Conservation (phyloP, 805 yeast genomes). For the Komagataella mondaviorum region DNA sequence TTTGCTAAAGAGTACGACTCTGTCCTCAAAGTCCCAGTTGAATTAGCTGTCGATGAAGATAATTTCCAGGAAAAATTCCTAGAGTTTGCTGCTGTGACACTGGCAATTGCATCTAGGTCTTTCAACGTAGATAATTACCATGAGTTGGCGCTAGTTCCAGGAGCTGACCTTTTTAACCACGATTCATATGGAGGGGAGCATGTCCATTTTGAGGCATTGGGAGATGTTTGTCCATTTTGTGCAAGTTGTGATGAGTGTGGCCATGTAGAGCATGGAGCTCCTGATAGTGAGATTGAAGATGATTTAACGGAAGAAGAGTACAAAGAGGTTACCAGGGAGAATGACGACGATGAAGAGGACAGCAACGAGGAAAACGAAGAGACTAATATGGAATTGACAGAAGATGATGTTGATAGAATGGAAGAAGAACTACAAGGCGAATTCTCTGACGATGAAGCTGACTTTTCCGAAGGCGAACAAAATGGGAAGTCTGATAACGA, state of each 20-base stretch:
- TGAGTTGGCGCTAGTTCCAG: slow-evolving; percentile 71
- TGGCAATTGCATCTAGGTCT: slow-evolving; percentile 62
- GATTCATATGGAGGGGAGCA: slow-evolving; percentile 34
- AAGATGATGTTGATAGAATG: slow-evolving; percentile 16
- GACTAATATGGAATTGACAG: slow-evolving; percentile 14
- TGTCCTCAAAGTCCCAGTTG: slow-evolving; percentile 22
- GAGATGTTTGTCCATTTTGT: slow-evolving; percentile 21
- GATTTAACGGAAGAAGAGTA: slow-evolving; percentile 10
- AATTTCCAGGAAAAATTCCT: slow-evolving; percentile 17
- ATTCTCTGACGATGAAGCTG: slow-evolving; percentile 8
- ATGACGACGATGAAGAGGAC: slow-evolving; percentile 1
- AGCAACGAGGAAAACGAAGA: neutral
- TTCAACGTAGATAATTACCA: slow-evolving; percentile 71
- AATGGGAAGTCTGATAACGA: slow-evolving; percentile 7
- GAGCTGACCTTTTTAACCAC: slow-evolving; percentile 86
- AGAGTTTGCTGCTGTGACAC: slow-evolving; percentile 42
- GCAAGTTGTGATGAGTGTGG: slow-evolving; percentile 18
- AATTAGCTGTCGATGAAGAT: slow-evolving; percentile 13
- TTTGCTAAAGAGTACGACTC: slow-evolving; percentile 23
- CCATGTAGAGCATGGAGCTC: slow-evolving; percentile 15
- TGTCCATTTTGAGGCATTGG: slow-evolving; percentile 50
- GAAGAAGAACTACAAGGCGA: slow-evolving; percentile 13
- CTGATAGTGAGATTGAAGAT: slow-evolving; percentile 15
- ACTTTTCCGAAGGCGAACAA: slow-evolving; percentile 9
- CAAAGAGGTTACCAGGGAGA: slow-evolving; percentile 8